Base-by-base conservation (phyloP, 108 stramenopile genomes). In the Fragilaria crotonensis region DNA sequence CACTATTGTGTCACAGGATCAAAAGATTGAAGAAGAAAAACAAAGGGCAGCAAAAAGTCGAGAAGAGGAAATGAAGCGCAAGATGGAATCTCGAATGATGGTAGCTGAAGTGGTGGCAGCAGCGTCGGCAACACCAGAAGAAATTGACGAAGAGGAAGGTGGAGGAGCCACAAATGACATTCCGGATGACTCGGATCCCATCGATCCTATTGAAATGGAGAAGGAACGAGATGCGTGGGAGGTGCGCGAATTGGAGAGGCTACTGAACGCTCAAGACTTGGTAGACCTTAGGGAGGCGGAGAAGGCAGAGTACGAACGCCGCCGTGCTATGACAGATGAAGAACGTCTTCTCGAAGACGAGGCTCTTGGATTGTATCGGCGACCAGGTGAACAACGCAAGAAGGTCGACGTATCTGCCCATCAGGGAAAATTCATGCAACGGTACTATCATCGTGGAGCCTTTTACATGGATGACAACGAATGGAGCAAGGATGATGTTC, bases 391-490 rank as follows among this genome's bases (percentile, higher is more conserved):
- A 47, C 44, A 55, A 30, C 30, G 60, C 0, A 58, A 44, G 18
- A 51, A 25, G 22, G 63, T 47, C 25, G 81, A 84, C 54, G n/a
- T n/a, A n/a, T n/a, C n/a, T n/a, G n/a, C n/a, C n/a, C 49, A 59
- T 50, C 68, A 56, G 19, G 50, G 52, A 44, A 72, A 63, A 44
- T 85, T 83, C 63, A 62, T 95, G 66, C 95, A 99, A 60, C 84
- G 94, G 45, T 99, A 90, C 60, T 89, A 92, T 72, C 98, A 99
- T 66, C 81, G 93, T 48, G 98, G 98, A 4, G 96, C 94, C n/a
- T 99, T 95, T 63, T 99, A 95, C 69, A 96, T 99, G 94, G 96
- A 96, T 59, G 92, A 96, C 17, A 89, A 90, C 33, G 41, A 75
- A 56, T 76, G 75, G 30, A 71, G 73, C 30, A 36, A 72, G 33